Evolutionary conservation across 129 eudicot genomes (phyloP).

Genomic region (Arctium lappa): DNA sequence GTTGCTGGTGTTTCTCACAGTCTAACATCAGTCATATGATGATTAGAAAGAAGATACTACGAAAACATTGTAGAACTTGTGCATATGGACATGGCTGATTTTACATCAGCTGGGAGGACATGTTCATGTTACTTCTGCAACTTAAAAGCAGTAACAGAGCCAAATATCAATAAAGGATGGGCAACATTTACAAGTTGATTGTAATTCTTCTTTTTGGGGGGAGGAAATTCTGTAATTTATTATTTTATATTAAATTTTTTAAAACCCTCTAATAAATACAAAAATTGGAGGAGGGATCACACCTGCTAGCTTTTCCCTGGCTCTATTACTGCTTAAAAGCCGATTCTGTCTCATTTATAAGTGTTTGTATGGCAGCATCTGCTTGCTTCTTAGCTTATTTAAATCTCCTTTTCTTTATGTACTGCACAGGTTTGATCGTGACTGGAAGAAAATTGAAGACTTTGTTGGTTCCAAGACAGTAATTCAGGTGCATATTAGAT

Average conservation of each 20-base stretch:
- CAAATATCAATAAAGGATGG: background rate
- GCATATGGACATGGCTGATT: background rate
- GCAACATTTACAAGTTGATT: background rate
- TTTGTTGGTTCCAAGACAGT: constrained; percentile 98
- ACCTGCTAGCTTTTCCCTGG: background rate
- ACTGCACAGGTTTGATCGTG: constrained; percentile 86
- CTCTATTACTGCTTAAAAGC: background rate
- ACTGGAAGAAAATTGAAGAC: constrained; percentile 99
- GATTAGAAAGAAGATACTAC: background rate
- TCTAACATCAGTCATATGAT: background rate
- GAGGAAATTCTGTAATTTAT: background rate
- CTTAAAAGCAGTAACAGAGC: background rate
- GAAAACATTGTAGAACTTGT: background rate
- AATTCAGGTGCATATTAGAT: constrained; percentile 67
- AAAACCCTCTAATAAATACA: background rate
- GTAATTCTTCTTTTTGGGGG: background rate
- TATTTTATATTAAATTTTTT: background rate
- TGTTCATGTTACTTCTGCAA: background rate
- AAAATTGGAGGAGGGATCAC: background rate
- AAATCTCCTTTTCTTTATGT: constrained; percentile 7
- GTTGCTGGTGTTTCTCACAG: background rate
- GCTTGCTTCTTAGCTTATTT: background rate
- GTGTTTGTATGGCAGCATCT: constrained; percentile 9
- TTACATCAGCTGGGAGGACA: background rate
- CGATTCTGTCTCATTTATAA: background rate